Evolutionary conservation across 208 protist species (phyloP).

Genomic region (Trichomonas tenax): DNA sequence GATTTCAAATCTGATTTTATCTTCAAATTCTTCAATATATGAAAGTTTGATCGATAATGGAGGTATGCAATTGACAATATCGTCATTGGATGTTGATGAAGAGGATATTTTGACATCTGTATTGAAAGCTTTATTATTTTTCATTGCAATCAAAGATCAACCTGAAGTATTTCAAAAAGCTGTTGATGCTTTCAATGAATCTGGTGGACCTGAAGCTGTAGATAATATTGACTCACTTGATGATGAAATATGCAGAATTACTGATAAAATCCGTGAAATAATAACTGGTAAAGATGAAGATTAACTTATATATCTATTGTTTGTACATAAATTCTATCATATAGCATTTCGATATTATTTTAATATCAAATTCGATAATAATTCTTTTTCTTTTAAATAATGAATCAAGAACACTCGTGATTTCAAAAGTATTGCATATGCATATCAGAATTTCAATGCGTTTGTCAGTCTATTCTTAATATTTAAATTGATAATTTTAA

Average conservation of each 20-base stretch:
- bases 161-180: neutral
- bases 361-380: too few species aligned
- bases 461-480: too few species aligned
- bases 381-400: too few species aligned
- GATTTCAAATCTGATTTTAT: neutral
- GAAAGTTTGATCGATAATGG: neutral
- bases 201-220: neutral
- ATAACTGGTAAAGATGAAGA: neutral
- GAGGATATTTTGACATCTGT: neutral
- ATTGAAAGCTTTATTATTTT: neutral
- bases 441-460: too few species aligned
- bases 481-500: too few species aligned
- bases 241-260: neutral
- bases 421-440: too few species aligned
- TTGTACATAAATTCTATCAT: too few species aligned
- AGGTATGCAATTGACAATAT: neutral
- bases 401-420: too few species aligned
- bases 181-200: neutral
- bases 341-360: too few species aligned
- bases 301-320: neutral
- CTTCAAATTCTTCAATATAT: neutral
- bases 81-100: neutral
- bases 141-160: neutral
- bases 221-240: neutral
- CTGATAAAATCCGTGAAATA: neutral